Evolutionary conservation across 176 grass and related monocot genomes (phyloP), one percentile per base, ranked within the genome.

Genomic region (Triticum turgidum): DNA sequence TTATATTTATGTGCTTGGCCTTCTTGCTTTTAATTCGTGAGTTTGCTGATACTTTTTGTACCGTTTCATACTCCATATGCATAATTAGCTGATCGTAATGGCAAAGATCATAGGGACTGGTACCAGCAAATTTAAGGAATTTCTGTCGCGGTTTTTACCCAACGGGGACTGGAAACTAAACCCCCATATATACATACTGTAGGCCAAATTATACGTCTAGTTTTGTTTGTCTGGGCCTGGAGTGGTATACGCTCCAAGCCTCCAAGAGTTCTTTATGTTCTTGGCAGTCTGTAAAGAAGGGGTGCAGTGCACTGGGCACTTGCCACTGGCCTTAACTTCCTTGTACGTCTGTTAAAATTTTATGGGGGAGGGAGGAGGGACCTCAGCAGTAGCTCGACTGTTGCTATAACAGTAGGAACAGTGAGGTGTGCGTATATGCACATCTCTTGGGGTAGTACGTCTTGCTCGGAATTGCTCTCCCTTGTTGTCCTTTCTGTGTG

Each of bases 291-390:
- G 90, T 84, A 89, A 85, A 92, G 88, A 86, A n/a, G 24, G 84
- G 18, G 29, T 63, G 56, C 74, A 68, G n/a, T 63, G 56, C 78
- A 62, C 73, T 35, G 54, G 54, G 56, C 76, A 65, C 66, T 91
- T 88, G 77, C 80, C 33, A 89, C 80, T 82, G 87, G 38, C 62
- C 75, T 68, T 89, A 87, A 91, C 84, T 88, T 83, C 82, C 81
- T 89, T 86, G 89, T 88, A 86, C 91, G 61, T 91, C 82, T 89
- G 71, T 88, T 85, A 85, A 89, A 84, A 82, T 94, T 92, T 93
- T 92, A 97, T 85, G 85, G 38, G 32, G 24, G 35, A 33, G 45
- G 82, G 80, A 86, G 61, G 61, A 86, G 61, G 61, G 83, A 87
- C 91, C 78, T 90, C 82, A 86, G 85, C 89, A 79, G 72, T 78